phyloP scores from a whole-genome alignment of 805 yeast genomes.

The Grigorovia yakushimaensis region DNA sequence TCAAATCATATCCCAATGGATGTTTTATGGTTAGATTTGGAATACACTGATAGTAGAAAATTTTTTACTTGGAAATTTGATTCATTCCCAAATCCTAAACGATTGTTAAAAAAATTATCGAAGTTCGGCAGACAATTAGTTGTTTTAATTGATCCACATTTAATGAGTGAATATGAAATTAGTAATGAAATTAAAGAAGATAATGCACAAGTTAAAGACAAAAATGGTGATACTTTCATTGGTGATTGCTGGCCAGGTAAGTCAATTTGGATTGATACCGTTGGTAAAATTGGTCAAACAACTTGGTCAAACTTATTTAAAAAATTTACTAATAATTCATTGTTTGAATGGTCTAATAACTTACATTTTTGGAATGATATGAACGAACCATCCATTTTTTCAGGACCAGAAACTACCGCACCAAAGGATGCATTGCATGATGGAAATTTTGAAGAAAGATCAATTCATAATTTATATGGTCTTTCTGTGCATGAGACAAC shows the following conservation, averaged over 20 bases:
- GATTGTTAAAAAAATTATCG: constrained; percentile 56
- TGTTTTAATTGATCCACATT: constrained; percentile 84
- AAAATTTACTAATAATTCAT: constrained; percentile 29
- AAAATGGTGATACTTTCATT: constrained; percentile 41
- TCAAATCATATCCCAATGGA: constrained; percentile 71
- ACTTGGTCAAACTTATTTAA: constrained; percentile 52
- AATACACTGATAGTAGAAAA: constrained; percentile 76
- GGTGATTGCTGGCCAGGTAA: constrained; percentile 99
- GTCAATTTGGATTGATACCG: constrained; percentile 84
- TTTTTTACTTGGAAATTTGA: constrained; percentile 85
- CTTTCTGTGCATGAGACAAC: constrained; percentile 74
- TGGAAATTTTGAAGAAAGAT: constrained; percentile 83
- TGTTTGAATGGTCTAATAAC: constrained; percentile 38
- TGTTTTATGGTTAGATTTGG: constrained; percentile 90
- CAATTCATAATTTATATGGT: constrained; percentile 82
- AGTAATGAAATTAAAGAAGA: constrained; percentile 41
- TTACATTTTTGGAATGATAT: constrained; percentile 92
- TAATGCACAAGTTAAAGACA: constrained; percentile 38
- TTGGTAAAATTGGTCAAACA: constrained; percentile 49
- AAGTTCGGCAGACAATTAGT: constrained; percentile 72
- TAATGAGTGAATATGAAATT: constrained; percentile 60
- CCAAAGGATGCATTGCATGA: constrained; percentile 73
- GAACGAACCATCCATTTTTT: constrained; percentile 94
- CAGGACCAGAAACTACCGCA: constrained; percentile 89
- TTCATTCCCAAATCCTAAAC: constrained; percentile 63